Evolutionary conservation across 176 grass and related monocot genomes (phyloP), one percentile per base, ranked within the genome.

Genomic region (Paspalum vaginatum): DNA sequence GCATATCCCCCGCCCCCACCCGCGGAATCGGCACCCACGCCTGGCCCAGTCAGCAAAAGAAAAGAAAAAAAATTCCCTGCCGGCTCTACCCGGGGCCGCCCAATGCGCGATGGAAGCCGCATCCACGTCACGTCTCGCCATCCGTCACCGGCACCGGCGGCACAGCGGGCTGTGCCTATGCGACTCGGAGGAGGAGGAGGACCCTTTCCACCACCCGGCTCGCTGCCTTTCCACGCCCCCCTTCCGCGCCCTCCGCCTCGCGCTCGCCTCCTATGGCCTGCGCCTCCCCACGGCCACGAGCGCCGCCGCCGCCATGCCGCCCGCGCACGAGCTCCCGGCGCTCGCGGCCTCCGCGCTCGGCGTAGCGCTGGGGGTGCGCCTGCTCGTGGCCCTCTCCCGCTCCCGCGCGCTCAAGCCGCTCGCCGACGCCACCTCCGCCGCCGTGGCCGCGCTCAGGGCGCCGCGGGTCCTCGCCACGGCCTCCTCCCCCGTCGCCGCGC

Each of bases 401-500:
- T 87, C 88, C 18, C 76, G 59, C 63, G 85, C 78, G 55, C 79
- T 89, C 65, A 91, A 91, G 79, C 92, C 90, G 48, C 86, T 99
- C 20, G 81, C 86, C 51, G 81, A 82, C 41, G 87, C 86, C 21
- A 86, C 93, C 14, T 93, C 89, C 26, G 86, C 91, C 15, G 86
- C 90, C 18, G 85, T 80, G 2, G 84, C 88, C 26, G 95, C 88
- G 5, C 91, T 98, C 73, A 42, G 79, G 37, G 55, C 90, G 70
- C 83, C 96, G 65, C 89, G 73, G 40, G 48, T n/a, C 10, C 80
- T 84, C 9, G 80, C 78, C 20, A 17, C 89, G 0, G 62, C 89
- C 53, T 82, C 95, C 8, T 87, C 85, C 48, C 91, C 95, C 1
- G 70, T 93, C 55, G 62, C 72, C 21, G 87, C 88, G 12, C 48